Percentiles rank a stretch among this genome's conserved stretches.
Evolutionary conservation across 2,329 filamentous ascomycete genomes (phyloP).

Genomic region (Blumeria hordei): DNA sequence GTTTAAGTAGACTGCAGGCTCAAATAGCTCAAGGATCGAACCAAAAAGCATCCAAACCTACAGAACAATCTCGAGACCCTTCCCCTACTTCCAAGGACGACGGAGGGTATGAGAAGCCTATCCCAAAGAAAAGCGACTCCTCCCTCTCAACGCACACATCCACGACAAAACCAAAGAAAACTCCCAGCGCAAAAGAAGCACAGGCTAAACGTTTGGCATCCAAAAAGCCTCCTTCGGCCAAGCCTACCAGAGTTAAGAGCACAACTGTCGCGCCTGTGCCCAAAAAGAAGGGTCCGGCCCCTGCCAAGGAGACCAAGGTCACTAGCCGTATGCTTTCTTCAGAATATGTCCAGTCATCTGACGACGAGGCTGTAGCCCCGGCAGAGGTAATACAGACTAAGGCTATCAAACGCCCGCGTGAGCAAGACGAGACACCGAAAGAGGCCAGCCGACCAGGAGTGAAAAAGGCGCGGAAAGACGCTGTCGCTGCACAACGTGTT

Average conservation of each 20-base stretch:
- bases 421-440: constrained; percentile 18
- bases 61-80: constrained; percentile 21
- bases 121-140: constrained; percentile 22
- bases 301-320: constrained; percentile 7
- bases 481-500: constrained; percentile 16
- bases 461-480: constrained; percentile 15
- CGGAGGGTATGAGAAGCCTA: constrained; percentile 12
- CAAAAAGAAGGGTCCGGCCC: background rate
- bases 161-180: constrained; percentile 30
- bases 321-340: constrained; percentile 13
- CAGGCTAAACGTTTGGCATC: constrained; percentile 31
- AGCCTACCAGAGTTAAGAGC: background rate
- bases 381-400: constrained; percentile 16
- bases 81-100: constrained; percentile 18
- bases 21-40: constrained; percentile 30
- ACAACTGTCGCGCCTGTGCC: background rate
- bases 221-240: constrained; percentile 10
- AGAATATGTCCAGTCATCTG: constrained; percentile 14
- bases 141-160: constrained; percentile 22
- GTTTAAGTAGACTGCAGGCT: constrained; percentile 35
- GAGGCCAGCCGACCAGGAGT: constrained; percentile 12
- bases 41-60: constrained; percentile 26
- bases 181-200: constrained; percentile 23
- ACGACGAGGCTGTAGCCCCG: constrained; percentile 10
- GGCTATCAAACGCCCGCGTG: constrained; percentile 26